These are phyloP conservation scores for Penicillium arizonense DNA, from an alignment of 495 filamentous ascomycete genomes.

Conservation along the genomic window DNA sequence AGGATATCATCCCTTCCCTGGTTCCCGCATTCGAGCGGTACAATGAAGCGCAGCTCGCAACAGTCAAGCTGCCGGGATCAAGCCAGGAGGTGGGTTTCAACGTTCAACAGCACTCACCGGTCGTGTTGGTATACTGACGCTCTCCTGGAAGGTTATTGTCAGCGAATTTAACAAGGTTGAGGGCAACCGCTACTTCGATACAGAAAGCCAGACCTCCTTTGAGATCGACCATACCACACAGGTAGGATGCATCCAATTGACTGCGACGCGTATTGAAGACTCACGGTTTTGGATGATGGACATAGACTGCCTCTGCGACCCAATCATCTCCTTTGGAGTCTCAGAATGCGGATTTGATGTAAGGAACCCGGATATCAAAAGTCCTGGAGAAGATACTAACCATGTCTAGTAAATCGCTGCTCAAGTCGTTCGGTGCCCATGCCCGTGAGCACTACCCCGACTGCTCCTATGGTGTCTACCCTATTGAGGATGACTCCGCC, in stretches of 20 bases:
- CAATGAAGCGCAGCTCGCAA: constrained; percentile 90
- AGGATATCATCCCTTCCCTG: constrained; percentile 65
- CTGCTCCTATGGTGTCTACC: constrained; percentile 74
- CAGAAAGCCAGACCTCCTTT: constrained; percentile 82
- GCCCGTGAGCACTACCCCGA: constrained; percentile 86
- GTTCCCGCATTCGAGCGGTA: constrained; percentile 87
- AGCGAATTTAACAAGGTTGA: constrained; percentile 81
- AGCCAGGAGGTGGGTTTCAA: constrained; percentile 62
- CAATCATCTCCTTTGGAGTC: constrained; percentile 84
- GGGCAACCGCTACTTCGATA: constrained; percentile 81
- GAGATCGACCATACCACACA: constrained; percentile 82
- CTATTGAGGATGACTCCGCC: constrained; percentile 69
- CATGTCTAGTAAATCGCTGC: constrained; percentile 56
- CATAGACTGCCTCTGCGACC: constrained; percentile 75
- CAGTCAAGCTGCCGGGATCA: constrained; percentile 83
- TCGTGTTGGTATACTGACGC: constrained; percentile 13
- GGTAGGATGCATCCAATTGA: constrained; percentile 34
- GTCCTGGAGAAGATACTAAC: constrained; percentile 6
- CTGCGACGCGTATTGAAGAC: background rate
- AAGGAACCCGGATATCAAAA: constrained; percentile 13
- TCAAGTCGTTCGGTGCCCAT: constrained; percentile 74
- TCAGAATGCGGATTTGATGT: constrained; percentile 77
- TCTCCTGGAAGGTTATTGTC: constrained; percentile 65
- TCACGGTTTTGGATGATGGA: constrained; percentile 1
- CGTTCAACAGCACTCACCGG: background rate